A percentile compares a stretch with the other conserved stretches of the same genome.
These are phyloP conservation scores for Cryptosporidium andersoni DNA, from an alignment of 169 alveolate species.

Conservation along the genomic window DNA sequence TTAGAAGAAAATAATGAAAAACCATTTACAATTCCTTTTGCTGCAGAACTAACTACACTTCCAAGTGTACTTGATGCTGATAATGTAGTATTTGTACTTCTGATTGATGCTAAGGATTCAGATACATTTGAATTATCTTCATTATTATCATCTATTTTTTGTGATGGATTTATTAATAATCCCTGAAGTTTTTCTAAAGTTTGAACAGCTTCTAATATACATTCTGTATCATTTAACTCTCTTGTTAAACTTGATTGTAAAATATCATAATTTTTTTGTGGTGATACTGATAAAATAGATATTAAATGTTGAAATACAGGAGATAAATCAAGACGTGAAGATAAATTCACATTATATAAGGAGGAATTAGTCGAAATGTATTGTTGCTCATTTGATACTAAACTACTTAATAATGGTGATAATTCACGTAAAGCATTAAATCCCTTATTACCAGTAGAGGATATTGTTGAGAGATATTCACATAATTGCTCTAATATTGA, in stretches of 20 bases:
- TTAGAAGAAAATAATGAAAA: constrained; percentile 63
- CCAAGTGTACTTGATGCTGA: constrained; percentile 1
- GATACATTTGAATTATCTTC: neutral
- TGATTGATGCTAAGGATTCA: constrained; percentile 18
- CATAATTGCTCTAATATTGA: constrained; percentile 49
- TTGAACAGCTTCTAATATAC: constrained; percentile 73
- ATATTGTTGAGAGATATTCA: constrained; percentile 40
- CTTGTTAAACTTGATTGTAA: constrained; percentile 37
- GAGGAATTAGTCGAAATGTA: too few relatives aligned
- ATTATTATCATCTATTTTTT: constrained; percentile 14
- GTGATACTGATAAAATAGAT: constrained; percentile 23
- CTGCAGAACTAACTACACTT: constrained; percentile 69
- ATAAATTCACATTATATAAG: constrained; percentile 3
- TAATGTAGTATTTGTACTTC: neutral
- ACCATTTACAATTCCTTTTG: constrained; percentile 61
- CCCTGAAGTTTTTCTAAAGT: constrained; percentile 72
- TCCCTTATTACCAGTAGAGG: constrained; percentile 22
- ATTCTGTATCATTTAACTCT: constrained; percentile 73
- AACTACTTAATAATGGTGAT: constrained; percentile 40
- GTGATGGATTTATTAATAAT: constrained; percentile 9
- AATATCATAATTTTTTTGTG: constrained; percentile 53
- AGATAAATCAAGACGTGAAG: constrained; percentile 57
- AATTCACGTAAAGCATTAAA: constrained; percentile 20
- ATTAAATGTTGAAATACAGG: constrained; percentile 42
- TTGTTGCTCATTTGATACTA: neutral